A percentile compares a stretch with the other conserved stretches of the same genome.
phyloP scores from a whole-genome alignment of 75 land plant species.

The Selaginella tamariscina region DNA sequence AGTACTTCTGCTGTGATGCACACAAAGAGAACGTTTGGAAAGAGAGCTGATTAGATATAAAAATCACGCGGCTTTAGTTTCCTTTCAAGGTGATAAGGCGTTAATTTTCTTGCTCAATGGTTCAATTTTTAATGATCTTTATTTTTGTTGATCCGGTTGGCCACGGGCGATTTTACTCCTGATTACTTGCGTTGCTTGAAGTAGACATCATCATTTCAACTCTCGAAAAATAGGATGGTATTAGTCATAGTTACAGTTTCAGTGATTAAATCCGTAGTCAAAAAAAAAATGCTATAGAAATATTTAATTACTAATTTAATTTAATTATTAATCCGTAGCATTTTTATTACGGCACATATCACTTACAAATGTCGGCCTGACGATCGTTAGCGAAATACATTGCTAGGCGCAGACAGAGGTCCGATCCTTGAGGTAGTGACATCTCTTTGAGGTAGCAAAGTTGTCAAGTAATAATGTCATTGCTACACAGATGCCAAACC shows the following conservation, averaged over 20 bases:
- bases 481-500: not conserved
- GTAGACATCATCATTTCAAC: not conserved
- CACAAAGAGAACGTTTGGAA: too few species aligned
- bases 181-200: conserved; percentile 3
- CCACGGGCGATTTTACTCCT: conserved; percentile 1
- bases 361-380: conserved; percentile 1
- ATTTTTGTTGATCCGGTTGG: too few species aligned
- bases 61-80: too few species aligned
- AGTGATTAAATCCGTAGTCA: not conserved
- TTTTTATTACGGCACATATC: too few species aligned
- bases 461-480: not conserved
- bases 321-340: too few species aligned
- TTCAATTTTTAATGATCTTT: too few species aligned
- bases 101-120: too few species aligned
- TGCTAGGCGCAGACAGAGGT: conserved; percentile 4
- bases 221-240: not conserved
- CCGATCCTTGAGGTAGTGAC: not conserved
- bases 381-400: not conserved
- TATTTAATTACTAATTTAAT: too few species aligned
- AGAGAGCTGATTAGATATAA: too few species aligned
- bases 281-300: too few species aligned
- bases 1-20: not conserved
- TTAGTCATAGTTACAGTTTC: not conserved
- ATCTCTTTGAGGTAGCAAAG: not conserved
- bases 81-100: too few species aligned